Percentiles rank a stretch among this genome's conserved stretches.
Conservation (phyloP, 2,329 filamentous ascomycete genomes). For the Penicillium hordei region DNA sequence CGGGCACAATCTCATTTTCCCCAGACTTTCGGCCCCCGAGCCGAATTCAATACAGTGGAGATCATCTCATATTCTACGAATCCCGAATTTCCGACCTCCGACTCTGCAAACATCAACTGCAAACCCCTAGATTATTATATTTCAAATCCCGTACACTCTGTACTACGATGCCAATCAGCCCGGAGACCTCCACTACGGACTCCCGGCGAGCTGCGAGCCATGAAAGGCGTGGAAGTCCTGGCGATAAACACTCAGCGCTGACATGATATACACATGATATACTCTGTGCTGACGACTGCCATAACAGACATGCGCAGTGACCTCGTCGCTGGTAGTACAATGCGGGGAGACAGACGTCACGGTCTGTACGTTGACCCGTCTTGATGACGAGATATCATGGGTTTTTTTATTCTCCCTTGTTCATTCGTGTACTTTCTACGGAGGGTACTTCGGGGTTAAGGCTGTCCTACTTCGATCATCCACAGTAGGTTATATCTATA, state of each 20-base stretch:
- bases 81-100: slow-evolving; percentile 22
- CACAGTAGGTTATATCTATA: neutral
- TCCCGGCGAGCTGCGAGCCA: slow-evolving; percentile 13
- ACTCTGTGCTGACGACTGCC: neutral
- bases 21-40: slow-evolving; percentile 8
- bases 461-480: neutral
- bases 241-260: neutral
- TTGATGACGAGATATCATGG: neutral
- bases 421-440: neutral
- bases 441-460: neutral
- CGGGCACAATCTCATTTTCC: neutral
- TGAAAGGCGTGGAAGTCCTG: neutral
- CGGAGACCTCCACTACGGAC: slow-evolving; percentile 21
- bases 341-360: neutral
- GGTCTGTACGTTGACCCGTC: neutral
- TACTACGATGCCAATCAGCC: neutral
- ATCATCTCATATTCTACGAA: slow-evolving; percentile 9
- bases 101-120: neutral
- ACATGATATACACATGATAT: neutral
- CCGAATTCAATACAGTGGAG: slow-evolving; percentile 2
- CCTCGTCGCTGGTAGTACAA: neutral
- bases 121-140: neutral
- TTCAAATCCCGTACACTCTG: slow-evolving; percentile 1
- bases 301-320: neutral
- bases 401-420: neutral